Evolutionary conservation across 2,329 filamentous ascomycete genomes (phyloP), one percentile per base, ranked within the genome.

Genomic region (Monilinia aucupariae): DNA sequence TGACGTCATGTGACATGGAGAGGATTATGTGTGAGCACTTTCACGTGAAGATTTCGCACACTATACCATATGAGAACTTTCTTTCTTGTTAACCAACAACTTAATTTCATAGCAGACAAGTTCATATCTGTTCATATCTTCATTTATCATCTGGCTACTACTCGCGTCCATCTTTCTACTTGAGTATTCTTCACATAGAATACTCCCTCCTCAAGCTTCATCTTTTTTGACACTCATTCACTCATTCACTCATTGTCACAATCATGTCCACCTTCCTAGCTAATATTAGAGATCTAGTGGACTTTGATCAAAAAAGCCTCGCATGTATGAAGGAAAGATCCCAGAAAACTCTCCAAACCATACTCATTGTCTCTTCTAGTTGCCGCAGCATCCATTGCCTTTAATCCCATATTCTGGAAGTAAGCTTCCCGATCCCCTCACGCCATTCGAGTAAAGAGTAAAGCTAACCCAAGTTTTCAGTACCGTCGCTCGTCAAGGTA

Each of bases 391-490:
- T 84, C 90, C 60, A 96, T 99, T 77, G 83, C 88, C 55, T 97
- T 99, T 78, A 99, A 99, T 78, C 94, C 94, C 27, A 88, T 94
- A n/a, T 97, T 97, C 78, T 99, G 94, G 94, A 99, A 99, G 92
- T 96, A 82, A 81, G 90, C 83, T 60, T 65, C 51, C 58, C 65
- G 2, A 67, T 51, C 47, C 50, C 43, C 43, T 52, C 43, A n/a
- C 17, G 22, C 52, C 59, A 25, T 10, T 41, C 15, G 6, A 3
- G 3, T 27, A 9, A 6, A 8, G 15, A 39, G 12, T 4, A 13
- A 41, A 37, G 53, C 63, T 68, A 62, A 68, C 43, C n/a, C 25
- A 22, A 25, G 20, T 13, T 59, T n/a, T 45, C 63, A 96, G 91
- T 76, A 89, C 92, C 72, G 86, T 91, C 70, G 92, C 92, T 66